Evolutionary conservation across 2,329 filamentous ascomycete species (phyloP).

Genomic region (Diaporthe destruens): DNA sequence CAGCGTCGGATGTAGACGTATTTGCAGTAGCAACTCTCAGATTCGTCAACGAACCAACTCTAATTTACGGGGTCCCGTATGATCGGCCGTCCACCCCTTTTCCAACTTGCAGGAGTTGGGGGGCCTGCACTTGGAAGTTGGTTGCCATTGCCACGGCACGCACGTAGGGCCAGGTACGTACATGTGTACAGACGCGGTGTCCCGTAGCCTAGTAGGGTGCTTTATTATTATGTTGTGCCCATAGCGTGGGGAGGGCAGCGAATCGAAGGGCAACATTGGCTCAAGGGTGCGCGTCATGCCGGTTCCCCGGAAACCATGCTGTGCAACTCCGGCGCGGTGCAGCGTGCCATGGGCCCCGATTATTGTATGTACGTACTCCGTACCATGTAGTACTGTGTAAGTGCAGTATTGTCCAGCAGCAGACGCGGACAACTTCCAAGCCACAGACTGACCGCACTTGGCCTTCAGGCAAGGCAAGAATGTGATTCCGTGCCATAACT

Average conservation of each 20-base stretch:
- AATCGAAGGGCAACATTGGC: slow-evolving; percentile 14
- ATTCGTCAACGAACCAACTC: slow-evolving; percentile 29
- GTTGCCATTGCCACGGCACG: slow-evolving; percentile 15
- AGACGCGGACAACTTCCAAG: too few species aligned
- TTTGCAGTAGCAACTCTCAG: background rate
- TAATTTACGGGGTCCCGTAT: slow-evolving; percentile 34
- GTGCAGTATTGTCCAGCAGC: background rate
- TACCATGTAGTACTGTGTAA: background rate
- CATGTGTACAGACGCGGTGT: slow-evolving; percentile 1
- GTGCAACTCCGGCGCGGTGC: slow-evolving; percentile 22
- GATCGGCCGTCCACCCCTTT: slow-evolving; percentile 23
- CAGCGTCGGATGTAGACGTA: background rate
- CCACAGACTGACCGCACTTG: background rate
- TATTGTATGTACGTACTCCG: too few species aligned
- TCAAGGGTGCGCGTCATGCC: slow-evolving; percentile 29
- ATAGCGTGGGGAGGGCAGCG: slow-evolving; percentile 10
- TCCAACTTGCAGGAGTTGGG: slow-evolving; percentile 4
- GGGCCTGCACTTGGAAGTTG: background rate
- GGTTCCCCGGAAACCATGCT: slow-evolving; percentile 29
- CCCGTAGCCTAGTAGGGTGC: slow-evolving; percentile 15
- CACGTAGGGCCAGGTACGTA: slow-evolving; percentile 9
- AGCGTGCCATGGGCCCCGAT: background rate
- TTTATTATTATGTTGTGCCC: slow-evolving; percentile 18
- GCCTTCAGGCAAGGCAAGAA: background rate
- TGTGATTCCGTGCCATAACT: background rate